Percentiles rank a stretch among this genome's conserved stretches.
phyloP scores from a whole-genome alignment of 169 alveolate genomes.

The Eimeria tenella region DNA sequence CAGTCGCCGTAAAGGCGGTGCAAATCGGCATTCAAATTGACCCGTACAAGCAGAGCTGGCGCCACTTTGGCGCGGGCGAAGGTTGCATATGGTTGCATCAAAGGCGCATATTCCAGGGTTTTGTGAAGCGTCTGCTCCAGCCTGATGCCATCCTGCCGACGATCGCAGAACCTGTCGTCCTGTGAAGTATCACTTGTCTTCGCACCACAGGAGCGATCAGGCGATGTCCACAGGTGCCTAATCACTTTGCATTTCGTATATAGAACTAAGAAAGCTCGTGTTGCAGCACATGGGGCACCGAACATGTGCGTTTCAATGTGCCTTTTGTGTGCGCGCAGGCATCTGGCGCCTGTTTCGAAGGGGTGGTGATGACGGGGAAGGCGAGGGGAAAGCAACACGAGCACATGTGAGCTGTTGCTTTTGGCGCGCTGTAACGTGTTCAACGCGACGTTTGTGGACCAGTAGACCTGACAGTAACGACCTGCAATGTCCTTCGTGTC shows the following conservation, averaged over 20 bases:
- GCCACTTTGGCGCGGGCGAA: no score
- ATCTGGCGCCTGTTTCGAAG: conserved; percentile 70
- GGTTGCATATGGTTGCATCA: background rate
- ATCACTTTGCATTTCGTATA: background rate
- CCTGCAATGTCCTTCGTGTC: background rate
- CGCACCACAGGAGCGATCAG: conserved; percentile 16
- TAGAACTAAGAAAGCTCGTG: background rate
- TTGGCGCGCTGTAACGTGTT: background rate
- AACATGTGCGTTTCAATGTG: background rate
- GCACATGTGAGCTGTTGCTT: conserved; percentile 30
- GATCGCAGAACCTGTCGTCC: background rate
- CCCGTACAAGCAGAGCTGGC: no score
- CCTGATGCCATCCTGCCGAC: background rate
- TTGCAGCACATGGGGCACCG: background rate
- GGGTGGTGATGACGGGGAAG: conserved; percentile 73
- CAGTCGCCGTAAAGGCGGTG: background rate
- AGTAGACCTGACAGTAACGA: background rate
- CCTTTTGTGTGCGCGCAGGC: conserved; percentile 22
- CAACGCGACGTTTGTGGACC: no score
- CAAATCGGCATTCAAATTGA: no score
- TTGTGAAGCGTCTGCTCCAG: background rate
- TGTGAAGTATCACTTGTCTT: background rate
- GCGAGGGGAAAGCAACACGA: conserved; percentile 61
- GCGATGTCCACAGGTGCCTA: conserved; percentile 68
- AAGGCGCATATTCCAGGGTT: background rate